phyloP scores from a whole-genome alignment of 768 basidiomycete species.

The Amanita jacksonii region DNA sequence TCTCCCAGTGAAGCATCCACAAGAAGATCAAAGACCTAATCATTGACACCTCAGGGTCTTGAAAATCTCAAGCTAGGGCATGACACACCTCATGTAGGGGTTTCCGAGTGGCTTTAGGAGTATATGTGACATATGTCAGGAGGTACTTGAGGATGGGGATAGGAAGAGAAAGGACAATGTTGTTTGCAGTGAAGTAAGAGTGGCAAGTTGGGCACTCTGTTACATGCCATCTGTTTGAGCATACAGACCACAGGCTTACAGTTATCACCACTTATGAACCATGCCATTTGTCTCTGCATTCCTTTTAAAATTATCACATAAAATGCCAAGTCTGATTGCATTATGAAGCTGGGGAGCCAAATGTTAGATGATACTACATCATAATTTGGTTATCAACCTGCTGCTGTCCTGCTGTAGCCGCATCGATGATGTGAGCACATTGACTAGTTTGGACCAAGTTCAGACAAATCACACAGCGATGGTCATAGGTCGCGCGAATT shows the following conservation, averaged over 20 bases:
- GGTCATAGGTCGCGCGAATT: conserved; percentile 8
- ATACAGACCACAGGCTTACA: neutral
- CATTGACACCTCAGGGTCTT: conserved; percentile 2
- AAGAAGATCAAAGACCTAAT: conserved; percentile 7
- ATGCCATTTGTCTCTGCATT: conserved; percentile 9
- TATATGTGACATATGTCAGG: conserved; percentile 1
- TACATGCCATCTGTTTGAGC: neutral
- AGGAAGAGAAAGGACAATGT: conserved; percentile 11
- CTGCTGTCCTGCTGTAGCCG: conserved; percentile 8
- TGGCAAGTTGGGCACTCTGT: conserved; percentile 11
- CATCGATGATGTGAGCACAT: conserved; percentile 9
- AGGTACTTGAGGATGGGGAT: conserved; percentile 10
- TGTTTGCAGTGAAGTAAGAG: conserved; percentile 9
- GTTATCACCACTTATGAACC: conserved; percentile 7
- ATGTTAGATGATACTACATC: conserved; percentile 9
- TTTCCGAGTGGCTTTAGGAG: conserved; percentile 7
- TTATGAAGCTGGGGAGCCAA: conserved; percentile 9
- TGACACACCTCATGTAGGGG: conserved; percentile 9
- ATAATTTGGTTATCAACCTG: conserved; percentile 8
- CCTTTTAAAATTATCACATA: conserved; percentile 8
- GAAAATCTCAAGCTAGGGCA: neutral
- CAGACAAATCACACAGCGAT: conserved; percentile 11
- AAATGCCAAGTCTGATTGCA: conserved; percentile 10
- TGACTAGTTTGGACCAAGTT: conserved; percentile 7
- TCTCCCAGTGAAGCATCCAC: neutral